Percentiles rank a stretch among this genome's conserved stretches.
These are phyloP conservation scores for Macrolepiota dolichaula DNA, from an alignment of 768 basidiomycete genomes.

Conservation along the genomic window DNA sequence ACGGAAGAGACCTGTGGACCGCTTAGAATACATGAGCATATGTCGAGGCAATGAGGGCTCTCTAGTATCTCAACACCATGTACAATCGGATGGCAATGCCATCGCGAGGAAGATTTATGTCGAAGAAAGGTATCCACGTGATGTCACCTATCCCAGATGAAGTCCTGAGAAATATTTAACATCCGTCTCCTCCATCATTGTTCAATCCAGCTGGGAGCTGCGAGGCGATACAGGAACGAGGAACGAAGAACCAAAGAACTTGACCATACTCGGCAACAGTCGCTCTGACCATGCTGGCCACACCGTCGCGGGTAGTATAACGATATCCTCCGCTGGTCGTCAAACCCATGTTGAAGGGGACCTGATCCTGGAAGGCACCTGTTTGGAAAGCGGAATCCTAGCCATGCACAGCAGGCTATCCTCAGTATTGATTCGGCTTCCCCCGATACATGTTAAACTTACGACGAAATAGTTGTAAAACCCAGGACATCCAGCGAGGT, in stretches of 20 bases:
- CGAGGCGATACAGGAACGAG: conserved; percentile 21
- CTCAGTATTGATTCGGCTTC: background rate
- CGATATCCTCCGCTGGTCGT: conserved; percentile 19
- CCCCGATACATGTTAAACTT: background rate
- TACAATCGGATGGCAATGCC: too few relatives aligned
- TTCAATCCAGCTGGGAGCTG: conserved; percentile 21
- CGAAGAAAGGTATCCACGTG: too few relatives aligned
- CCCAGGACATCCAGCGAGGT: conserved; percentile 20
- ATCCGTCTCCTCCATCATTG: conserved; percentile 22
- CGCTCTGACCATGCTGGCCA: conserved; percentile 23
- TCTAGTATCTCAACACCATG: too few relatives aligned
- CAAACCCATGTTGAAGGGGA: conserved; percentile 22
- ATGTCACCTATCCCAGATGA: background rate
- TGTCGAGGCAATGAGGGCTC: too few relatives aligned
- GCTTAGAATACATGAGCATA: too few relatives aligned
- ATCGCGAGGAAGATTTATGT: too few relatives aligned
- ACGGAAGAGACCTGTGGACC: too few relatives aligned
- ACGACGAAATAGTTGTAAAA: conserved; percentile 26
- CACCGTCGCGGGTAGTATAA: conserved; percentile 19
- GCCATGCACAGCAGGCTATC: background rate
- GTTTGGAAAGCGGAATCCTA: conserved; percentile 21
- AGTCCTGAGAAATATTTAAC: conserved; percentile 10
- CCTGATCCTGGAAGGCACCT: conserved; percentile 22
- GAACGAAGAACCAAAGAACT: conserved; percentile 26
- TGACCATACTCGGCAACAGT: conserved; percentile 23